Base-by-base conservation (phyloP, 2,329 filamentous ascomycete species). In the Cladophialophora chaetospira region DNA sequence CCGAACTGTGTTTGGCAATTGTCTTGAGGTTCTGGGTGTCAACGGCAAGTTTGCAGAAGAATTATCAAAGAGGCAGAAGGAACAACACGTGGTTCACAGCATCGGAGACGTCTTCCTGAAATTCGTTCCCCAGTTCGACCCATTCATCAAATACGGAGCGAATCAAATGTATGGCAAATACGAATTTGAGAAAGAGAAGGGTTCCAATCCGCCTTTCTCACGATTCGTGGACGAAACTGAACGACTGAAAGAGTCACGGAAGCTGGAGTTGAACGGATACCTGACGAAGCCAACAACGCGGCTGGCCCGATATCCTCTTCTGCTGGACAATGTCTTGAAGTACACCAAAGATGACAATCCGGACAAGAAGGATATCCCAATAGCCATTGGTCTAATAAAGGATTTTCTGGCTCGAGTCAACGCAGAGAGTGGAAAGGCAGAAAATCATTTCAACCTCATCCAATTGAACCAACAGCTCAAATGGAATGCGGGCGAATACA, bases 161-260 rank as follows among this genome's bases (percentile, higher is more conserved):
- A 96, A 92, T 70, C 94, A 99, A 73, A 79, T 99, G 44, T 95
- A 96, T 71, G 94, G 89, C 65, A 97, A 99, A 73, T 97, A 93
- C 69, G 94, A 97, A 70, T 99, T 97, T 70, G 94, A 99, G 74
- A 94, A 94, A 68, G 94, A 99, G 75, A 90, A 94, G 66, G 87
- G 88, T 13, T 83, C 86, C 55, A 99, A 99, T 67, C 83, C 87
- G 1, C 84, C 83, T 36, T 99, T 99, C 71, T 79, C 88, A 49
- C 90, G 88, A 68, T 97, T 97, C 66, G 94, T 97, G 23, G 94
- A 99, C 64, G 92, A 97, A 72, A 96, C 95, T 4, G 94, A 99
- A 73, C 83, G 94, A 57, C 84, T 96, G 66, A 97, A 97, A 72
- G 94, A 99, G 72, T 97, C 93, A 4, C 85, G 94, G 63, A 99